These are phyloP conservation scores for Dryadomyces quercus-mongolicae DNA, from an alignment of 2,329 filamentous ascomycete genomes.

Conservation along the genomic window DNA sequence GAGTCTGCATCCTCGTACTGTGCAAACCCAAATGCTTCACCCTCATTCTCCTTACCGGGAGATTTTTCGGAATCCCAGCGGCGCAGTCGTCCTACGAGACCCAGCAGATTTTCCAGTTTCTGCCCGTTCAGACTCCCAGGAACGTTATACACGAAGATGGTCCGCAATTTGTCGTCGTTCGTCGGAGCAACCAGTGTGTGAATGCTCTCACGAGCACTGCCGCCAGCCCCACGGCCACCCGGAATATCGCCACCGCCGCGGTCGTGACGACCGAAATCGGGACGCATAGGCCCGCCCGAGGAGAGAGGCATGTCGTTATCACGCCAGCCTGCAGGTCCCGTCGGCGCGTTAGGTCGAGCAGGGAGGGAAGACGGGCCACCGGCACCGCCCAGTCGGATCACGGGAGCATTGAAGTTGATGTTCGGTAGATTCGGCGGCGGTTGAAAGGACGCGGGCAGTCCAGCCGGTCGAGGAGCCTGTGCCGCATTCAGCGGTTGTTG, in stretches of 20 bases:
- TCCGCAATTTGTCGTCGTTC: conserved; percentile 80
- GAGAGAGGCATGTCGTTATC: conserved; percentile 30
- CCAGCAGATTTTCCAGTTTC: conserved; percentile 65
- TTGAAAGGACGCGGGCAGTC: conserved; percentile 74
- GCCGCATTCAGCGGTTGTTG: conserved; percentile 56
- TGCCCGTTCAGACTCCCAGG: conserved; percentile 68
- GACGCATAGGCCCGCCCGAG: conserved; percentile 15
- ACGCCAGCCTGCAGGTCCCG: conserved; percentile 42
- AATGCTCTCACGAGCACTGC: conserved; percentile 43
- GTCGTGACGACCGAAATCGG: conserved; percentile 41
- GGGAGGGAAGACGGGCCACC: conserved; percentile 10
- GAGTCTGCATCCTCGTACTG: conserved; percentile 90
- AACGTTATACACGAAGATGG: conserved; percentile 80
- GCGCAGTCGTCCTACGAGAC: conserved; percentile 64
- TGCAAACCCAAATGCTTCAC: conserved; percentile 84
- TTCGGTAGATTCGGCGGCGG: conserved; percentile 86
- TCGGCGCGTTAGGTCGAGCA: conserved; percentile 25
- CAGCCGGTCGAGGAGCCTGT: conserved; percentile 68
- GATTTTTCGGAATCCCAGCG: conserved; percentile 71
- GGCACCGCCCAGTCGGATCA: conserved; percentile 79
- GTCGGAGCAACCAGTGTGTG: conserved; percentile 70
- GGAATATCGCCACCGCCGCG: conserved; percentile 29
- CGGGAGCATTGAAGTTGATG: conserved; percentile 95
- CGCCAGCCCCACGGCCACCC: not conserved
- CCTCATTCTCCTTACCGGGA: conserved; percentile 55